Evolutionary conservation across 2,329 filamentous ascomycete genomes (phyloP), one percentile per base, ranked within the genome.

Genomic region (Aspergillus alliaceus): DNA sequence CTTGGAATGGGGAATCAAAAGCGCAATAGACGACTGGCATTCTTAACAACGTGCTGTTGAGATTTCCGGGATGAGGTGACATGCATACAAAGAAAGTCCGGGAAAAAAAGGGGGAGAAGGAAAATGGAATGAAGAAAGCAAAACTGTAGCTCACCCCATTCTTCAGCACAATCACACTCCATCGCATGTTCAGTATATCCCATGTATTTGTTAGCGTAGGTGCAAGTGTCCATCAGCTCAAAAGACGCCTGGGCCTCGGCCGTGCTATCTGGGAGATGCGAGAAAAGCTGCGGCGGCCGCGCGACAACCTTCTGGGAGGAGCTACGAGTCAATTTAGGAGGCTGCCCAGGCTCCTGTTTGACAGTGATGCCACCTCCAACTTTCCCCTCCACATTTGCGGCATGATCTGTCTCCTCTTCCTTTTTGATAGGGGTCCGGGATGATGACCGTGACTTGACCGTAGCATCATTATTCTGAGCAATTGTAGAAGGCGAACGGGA

Each of bases 151-250:
- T 82, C 88, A 97, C 93, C 89, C 90, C 90, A 97, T 79, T 97
- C 91, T 77, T 96, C 91, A 65, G 84, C 82, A 77, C 95, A 99
- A 73, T 99, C 95, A 77, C 95, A 99, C 75, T 97, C 95, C 75
- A 98, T 82, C 59, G 90, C 93, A 77, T 93, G 90, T 69, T 97
- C 93, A 25, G 95, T 96, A 63, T 89, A 89, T 52, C 95, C 95
- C 78, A 98, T 87, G 64, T 90, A 86, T 75, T 96, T 97, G 64
- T 92, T 91, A 53, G 90, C 91, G 76, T 99, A 99, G 32, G 90
- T 88, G 75, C 93, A 98, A 66, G 91, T 86, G 52, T 87, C 80
- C 62, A 99, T 92, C 51, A 93, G 81, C 64, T 91, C 85, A 67
- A 99, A 99, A 14, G 86, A 85, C 25, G 82, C 79, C 65, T 84